A percentile compares a stretch with the other conserved stretches of the same genome.
These are phyloP conservation scores for Typha latifolia DNA, from an alignment of 176 grass and related monocot species.

Conservation along the genomic window DNA sequence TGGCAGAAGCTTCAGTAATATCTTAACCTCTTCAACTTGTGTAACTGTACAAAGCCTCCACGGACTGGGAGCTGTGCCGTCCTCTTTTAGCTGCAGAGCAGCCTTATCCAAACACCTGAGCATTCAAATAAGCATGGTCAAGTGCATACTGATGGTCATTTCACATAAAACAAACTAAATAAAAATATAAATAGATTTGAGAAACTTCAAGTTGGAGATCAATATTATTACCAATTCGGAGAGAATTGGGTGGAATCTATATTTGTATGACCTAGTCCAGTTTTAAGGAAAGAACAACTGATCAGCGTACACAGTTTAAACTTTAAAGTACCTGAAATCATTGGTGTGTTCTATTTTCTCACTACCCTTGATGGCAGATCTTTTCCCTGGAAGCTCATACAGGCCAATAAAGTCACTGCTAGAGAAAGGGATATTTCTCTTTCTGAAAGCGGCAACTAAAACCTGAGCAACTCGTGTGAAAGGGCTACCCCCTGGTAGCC, in stretches of 20 bases:
- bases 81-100: constrained; percentile 41
- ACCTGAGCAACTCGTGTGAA: constrained; percentile 76
- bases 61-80: constrained; percentile 10
- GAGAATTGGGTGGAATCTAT: background rate
- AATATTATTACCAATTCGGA: too few species aligned
- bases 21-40: constrained; percentile 71
- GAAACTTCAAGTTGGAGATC: too few species aligned
- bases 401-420: constrained; percentile 45
- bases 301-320: background rate
- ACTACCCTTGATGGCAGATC: constrained; percentile 68
- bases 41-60: constrained; percentile 57
- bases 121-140: background rate
- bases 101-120: constrained; percentile 76
- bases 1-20: constrained; percentile 69
- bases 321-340: constrained; percentile 29
- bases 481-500: constrained; percentile 68
- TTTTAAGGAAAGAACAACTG: background rate
- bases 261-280: background rate
- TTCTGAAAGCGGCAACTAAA: constrained; percentile 62
- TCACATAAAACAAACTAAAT: background rate
- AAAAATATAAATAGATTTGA: too few species aligned
- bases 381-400: constrained; percentile 62
- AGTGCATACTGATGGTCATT: background rate
- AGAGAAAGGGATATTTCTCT: constrained; percentile 37
- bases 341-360: constrained; percentile 91